Conservation (phyloP, 495 filamentous ascomycete species). For the Patellaria atrata region DNA sequence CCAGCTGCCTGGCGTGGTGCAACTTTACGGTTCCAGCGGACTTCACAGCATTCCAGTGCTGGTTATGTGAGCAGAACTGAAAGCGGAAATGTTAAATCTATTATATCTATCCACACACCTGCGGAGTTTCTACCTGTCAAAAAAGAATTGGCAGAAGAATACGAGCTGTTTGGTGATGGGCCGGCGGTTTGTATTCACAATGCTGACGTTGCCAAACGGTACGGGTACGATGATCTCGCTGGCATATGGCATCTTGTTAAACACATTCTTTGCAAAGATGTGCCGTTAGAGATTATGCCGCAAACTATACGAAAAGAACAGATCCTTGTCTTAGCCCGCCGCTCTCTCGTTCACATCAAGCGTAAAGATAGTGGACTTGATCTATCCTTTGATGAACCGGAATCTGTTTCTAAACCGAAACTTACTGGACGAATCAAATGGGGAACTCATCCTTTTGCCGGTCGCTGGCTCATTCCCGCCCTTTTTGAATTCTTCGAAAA, state of each 20-base stretch:
- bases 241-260: constrained; percentile 73
- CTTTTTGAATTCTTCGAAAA: constrained; percentile 62
- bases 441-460: constrained; percentile 68
- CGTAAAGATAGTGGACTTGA: constrained; percentile 37
- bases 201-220: constrained; percentile 55
- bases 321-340: constrained; percentile 45
- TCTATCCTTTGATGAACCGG: constrained; percentile 29
- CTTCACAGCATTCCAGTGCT: constrained; percentile 36
- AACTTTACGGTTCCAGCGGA: constrained; percentile 30
- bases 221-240: constrained; percentile 59
- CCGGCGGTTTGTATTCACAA: constrained; percentile 72
- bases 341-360: constrained; percentile 25
- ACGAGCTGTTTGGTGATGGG: constrained; percentile 70
- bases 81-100: constrained; percentile 30
- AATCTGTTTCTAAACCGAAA: constrained; percentile 19
- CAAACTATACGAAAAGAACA: constrained; percentile 35
- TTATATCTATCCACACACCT: constrained; percentile 53
- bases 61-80: constrained; percentile 30
- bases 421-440: constrained; percentile 56
- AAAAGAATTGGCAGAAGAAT: constrained; percentile 56
- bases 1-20: constrained; percentile 40
- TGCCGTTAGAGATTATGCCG: constrained; percentile 50
- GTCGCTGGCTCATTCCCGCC: constrained; percentile 50
- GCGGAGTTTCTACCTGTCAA: constrained; percentile 54
- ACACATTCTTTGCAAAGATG: constrained; percentile 60